These are phyloP conservation scores for Penstemon newberryi DNA, from an alignment of 257 asterid genomes.

Conservation along the genomic window DNA sequence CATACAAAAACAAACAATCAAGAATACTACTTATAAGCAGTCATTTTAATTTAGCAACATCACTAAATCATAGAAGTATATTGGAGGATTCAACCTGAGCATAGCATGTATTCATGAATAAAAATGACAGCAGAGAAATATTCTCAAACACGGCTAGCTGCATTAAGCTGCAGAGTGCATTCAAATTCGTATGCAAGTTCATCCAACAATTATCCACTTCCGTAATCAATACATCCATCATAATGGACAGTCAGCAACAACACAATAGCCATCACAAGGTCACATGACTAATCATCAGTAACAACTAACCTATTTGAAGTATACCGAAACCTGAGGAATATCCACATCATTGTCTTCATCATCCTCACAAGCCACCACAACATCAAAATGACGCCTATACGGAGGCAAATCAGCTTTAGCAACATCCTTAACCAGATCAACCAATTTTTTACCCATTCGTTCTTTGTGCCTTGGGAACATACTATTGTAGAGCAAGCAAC, in stretches of 20 bases:
- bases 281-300: neutral
- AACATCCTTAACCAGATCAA: constrained; percentile 39
- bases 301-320: constrained; percentile 33
- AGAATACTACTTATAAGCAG: no score
- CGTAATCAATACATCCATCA: constrained; percentile 5
- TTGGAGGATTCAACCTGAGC: neutral
- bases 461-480: constrained; percentile 46
- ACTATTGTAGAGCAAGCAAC: constrained; percentile 44
- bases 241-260: neutral
- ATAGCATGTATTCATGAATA: neutral
- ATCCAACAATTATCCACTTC: neutral
- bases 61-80: no score
- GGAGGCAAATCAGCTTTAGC: constrained; percentile 43
- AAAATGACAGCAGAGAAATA: neutral
- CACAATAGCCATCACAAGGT: constrained; percentile 12
- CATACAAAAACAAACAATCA: no score
- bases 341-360: constrained; percentile 43
- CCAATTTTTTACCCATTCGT: constrained; percentile 42
- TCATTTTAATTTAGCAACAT: no score
- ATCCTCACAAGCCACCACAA: constrained; percentile 47
- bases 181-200: neutral
- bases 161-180: neutral
- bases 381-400: constrained; percentile 39
- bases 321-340: constrained; percentile 41
- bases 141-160: constrained; percentile 1